Evolutionary conservation across 2,329 filamentous ascomycete species (phyloP), one percentile per base, ranked within the genome.

Genomic region (Trichoderma semiorbis): DNA sequence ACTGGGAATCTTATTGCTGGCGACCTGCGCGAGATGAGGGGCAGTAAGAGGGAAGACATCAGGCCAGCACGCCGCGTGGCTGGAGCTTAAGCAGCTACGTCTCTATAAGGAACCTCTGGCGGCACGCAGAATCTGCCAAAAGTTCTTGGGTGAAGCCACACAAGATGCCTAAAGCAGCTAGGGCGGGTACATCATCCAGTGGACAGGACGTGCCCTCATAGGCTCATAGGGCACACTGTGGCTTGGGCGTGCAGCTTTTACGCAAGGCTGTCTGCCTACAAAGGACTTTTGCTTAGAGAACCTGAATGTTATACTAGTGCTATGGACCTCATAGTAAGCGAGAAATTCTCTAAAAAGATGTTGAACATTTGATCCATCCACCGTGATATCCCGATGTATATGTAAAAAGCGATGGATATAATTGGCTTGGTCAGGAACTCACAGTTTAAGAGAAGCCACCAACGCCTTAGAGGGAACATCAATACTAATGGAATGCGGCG

Each of bases 41-140:
- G 78, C 75, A 78, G 76, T 74, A 77, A 74, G 79, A 81, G 76
- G 78, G 79, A 77, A 79, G 75, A 73, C 79, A 82, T 81, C 72
- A 76, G 74, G 68, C 64, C 67, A 71, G 72, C 58, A n/a, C 26
- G 26, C 55, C 26, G 47, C 69, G 71, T 71, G 67, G 67, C 71
- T 72, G 70, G 70, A 72, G 70, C 55, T 69, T 34, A 72, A 72
- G 63, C 64, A 62, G 64, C 63, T 26, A 26, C 68, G 57, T 30
- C 50, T 61, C 65, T 47, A 67, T 30, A 65, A 69, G 64, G 62
- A 55, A 43, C 39, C 69, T 67, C 24, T 72, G 53, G 58, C 70
- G 70, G 70, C 70, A 72, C 32, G 70, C 57, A 62, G 66, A 32
- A 60, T 50, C 66, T 64, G 69, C 67, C 66, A 70, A 72, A 72